phyloP scores from a whole-genome alignment of 2,329 filamentous ascomycete genomes.

The Neonectria faginata region DNA sequence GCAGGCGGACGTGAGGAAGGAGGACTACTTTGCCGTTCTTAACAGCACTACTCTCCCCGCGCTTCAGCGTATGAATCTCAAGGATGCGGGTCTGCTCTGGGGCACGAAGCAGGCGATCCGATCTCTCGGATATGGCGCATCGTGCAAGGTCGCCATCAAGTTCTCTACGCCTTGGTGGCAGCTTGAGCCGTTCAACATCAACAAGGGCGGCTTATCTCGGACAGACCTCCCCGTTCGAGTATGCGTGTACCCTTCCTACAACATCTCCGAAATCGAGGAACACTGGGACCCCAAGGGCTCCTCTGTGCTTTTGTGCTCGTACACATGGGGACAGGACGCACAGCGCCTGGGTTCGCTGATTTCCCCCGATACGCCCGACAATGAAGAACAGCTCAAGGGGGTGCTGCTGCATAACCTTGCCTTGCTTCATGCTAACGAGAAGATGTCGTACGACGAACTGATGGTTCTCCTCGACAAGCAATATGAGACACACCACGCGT shows the following conservation, averaged over 20 bases:
- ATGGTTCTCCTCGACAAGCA: background rate
- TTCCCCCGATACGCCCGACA: constrained; percentile 16
- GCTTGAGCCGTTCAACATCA: constrained; percentile 21
- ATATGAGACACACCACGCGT: background rate
- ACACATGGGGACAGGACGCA: constrained; percentile 40
- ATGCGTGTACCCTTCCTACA: constrained; percentile 51
- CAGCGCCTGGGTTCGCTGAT: constrained; percentile 33
- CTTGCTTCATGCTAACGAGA: constrained; percentile 16
- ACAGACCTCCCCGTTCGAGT: constrained; percentile 48
- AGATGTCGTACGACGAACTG: background rate
- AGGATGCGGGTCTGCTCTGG: constrained; percentile 43
- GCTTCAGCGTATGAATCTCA: constrained; percentile 36
- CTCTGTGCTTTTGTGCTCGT: constrained; percentile 35
- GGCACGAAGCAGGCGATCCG: constrained; percentile 47
- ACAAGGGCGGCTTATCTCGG: constrained; percentile 19
- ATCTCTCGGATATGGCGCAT: constrained; percentile 46
- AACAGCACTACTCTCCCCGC: constrained; percentile 34
- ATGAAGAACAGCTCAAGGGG: constrained; percentile 28
- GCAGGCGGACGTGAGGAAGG: background rate
- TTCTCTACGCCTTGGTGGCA: constrained; percentile 50
- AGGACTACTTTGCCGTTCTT: constrained; percentile 33
- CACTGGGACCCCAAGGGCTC: constrained; percentile 1
- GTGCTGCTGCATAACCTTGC: constrained; percentile 33
- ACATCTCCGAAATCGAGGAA: constrained; percentile 24
- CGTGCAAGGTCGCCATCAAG: constrained; percentile 48